Percentiles rank a stretch among this genome's conserved stretches.
Evolutionary conservation across 305 asterid species (phyloP).

Genomic region (Fraxinus nigra): DNA sequence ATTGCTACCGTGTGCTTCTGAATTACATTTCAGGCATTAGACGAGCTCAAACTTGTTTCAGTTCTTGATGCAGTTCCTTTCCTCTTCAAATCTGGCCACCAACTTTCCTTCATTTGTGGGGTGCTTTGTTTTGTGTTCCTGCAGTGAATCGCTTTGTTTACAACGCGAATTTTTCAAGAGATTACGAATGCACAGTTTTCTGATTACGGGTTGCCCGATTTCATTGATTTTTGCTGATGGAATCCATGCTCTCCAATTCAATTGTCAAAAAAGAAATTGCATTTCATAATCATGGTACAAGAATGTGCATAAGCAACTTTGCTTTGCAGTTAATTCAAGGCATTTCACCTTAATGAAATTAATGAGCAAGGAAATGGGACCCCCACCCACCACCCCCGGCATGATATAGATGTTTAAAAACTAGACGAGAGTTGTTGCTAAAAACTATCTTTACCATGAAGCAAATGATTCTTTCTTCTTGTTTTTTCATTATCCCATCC

Average conservation of each 20-base stretch:
- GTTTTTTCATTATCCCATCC: not conserved
- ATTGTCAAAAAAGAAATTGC: not conserved
- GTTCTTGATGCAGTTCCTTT: not conserved
- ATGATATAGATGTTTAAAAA: conserved; percentile 10
- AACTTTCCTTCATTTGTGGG: not conserved
- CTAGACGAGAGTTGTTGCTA: not conserved
- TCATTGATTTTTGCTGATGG: not conserved
- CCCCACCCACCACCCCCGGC: not conserved
- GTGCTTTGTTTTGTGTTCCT: not conserved
- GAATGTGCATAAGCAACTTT: conserved; percentile 15
- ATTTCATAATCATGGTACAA: not conserved
- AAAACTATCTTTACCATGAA: conserved; percentile 28
- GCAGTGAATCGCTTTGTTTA: not conserved
- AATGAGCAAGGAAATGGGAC: not conserved
- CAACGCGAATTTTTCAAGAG: not conserved
- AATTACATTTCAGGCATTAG: not conserved
- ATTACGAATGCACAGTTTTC: not conserved
- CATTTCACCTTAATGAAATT: not conserved
- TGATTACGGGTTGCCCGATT: not conserved
- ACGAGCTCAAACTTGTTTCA: not conserved
- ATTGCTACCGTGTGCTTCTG: conserved; percentile 16
- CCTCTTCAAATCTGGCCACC: not conserved
- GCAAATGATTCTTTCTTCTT: conserved; percentile 32
- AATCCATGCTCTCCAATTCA: not conserved
- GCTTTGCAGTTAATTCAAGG: conserved; percentile 39